Base-by-base conservation (phyloP, 805 yeast species). In the Brettanomyces anomalus region DNA sequence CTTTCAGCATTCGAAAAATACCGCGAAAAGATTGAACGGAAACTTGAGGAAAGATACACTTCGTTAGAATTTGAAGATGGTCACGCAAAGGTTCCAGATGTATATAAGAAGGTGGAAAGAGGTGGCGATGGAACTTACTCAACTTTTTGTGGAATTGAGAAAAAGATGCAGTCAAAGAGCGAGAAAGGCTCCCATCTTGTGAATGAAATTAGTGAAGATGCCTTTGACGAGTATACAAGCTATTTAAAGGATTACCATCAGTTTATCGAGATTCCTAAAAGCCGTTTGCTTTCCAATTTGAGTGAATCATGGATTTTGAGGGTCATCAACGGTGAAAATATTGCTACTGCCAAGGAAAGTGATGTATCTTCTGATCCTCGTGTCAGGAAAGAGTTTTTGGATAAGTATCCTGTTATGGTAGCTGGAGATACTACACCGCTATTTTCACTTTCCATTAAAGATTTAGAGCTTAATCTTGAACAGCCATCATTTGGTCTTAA, bases 401-500 rank as follows among this genome's bases (percentile, higher is more conserved):
- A 51, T 11, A 57, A 53, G 37, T 62, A 47, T 37, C 61, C 64
- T 4, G 54, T 62, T 16, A 43, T 58, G 7, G 43, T 51, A 3
- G 50, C 55, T 10, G 48, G 47, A 1, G 61, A 65, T 4, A 60
- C 69, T 30, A 80, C 84, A 2, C 72, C 79, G 6, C 60, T 83
- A 26, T 67, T 81, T 52, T 70, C 66, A n/a, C 52, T 75, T 35
- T 66, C 68, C 18, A 54, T 82, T 47, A 70, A 67, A 42, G 71
- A 72, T 36, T 56, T 79, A 16, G 71, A 71, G 39, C 59, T 80
- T 47, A 62, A 62, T 13, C 42, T 83, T 4, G 65, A 62, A 26
- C 65, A 68, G 36, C 85, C 89, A 0, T 52, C 65, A 0, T 76
- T 74, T 57, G 78, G 79, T 1, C 46, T 69, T 8, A 68, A 67